Evolutionary conservation across 371 early-diverging fungal species (phyloP).

Genomic region (Lichtheimia ramosa): DNA sequence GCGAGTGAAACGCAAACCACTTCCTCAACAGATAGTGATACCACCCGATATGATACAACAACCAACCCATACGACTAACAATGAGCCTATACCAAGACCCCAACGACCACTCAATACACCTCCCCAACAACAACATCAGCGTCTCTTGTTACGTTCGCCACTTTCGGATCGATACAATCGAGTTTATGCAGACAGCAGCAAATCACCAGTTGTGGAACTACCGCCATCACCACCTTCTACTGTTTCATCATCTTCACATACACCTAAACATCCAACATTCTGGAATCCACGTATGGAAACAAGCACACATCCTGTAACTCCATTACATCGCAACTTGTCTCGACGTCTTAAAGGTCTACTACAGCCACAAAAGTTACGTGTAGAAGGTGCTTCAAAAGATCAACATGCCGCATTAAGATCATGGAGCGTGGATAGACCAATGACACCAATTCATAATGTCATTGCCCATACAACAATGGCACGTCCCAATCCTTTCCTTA

Average conservation of each 20-base stretch:
- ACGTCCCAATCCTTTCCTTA: conserved; percentile 27
- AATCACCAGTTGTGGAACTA: neutral
- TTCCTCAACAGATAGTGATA: too few relatives aligned
- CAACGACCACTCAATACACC: neutral
- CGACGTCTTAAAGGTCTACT: conserved; percentile 33
- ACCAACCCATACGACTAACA: too few relatives aligned
- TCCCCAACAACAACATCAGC: conserved; percentile 2
- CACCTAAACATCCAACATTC: conserved; percentile 22
- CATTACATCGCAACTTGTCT: conserved; percentile 28
- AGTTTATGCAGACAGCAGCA: neutral
- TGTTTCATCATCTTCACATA: neutral
- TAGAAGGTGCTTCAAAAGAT: conserved; percentile 29
- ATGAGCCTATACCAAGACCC: neutral
- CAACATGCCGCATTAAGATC: conserved; percentile 18
- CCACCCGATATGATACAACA: too few relatives aligned
- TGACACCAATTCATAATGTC: conserved; percentile 18
- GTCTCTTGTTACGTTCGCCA: conserved; percentile 10
- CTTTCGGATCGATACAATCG: conserved; percentile 5
- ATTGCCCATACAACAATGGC: neutral
- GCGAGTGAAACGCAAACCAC: too few relatives aligned
- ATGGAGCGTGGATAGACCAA: conserved; percentile 24
- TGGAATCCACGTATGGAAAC: conserved; percentile 43
- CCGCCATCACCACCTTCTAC: neutral
- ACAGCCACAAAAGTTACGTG: conserved; percentile 29
- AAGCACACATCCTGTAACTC: conserved; percentile 12